Conservation (phyloP, 2,329 filamentous ascomycete species). For the Raffaelea ambrosiae region DNA sequence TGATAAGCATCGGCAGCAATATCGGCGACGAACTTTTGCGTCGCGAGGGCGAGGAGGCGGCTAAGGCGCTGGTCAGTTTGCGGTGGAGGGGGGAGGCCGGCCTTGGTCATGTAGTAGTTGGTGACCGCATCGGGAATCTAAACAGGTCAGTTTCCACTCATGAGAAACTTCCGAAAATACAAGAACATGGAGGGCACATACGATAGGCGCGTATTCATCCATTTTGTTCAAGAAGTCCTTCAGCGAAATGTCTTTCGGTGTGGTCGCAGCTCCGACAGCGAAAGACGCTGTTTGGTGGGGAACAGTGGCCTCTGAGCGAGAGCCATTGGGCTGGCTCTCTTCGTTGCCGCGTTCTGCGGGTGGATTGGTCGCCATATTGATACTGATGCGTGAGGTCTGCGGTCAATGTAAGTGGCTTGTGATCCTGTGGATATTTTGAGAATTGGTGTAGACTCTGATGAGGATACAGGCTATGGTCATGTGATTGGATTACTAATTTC, state of each 20-base stretch:
- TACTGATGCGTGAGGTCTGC: background rate
- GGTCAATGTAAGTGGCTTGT: background rate
- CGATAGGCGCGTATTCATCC: slow-evolving; percentile 96
- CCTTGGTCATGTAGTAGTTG: slow-evolving; percentile 94
- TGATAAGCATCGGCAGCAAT: slow-evolving; percentile 97
- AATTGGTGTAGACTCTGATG: too few species aligned
- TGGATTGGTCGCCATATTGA: slow-evolving; percentile 10
- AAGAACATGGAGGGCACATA: slow-evolving; percentile 27
- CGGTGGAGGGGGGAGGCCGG: slow-evolving; percentile 85
- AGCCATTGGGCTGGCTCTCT: slow-evolving; percentile 8
- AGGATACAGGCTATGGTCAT: too few species aligned
- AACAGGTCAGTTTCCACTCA: background rate
- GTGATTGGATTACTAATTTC: slow-evolving; percentile 3
- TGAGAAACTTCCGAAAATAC: background rate
- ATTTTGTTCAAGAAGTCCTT: slow-evolving; percentile 93
- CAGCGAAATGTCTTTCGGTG: slow-evolving; percentile 84
- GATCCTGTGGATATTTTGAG: too few species aligned
- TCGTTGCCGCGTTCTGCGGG: slow-evolving; percentile 1
- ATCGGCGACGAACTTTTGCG: slow-evolving; percentile 97
- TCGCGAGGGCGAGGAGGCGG: slow-evolving; percentile 90
- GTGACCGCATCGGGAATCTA: slow-evolving; percentile 98
- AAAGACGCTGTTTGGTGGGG: too few species aligned
- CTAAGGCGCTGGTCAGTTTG: slow-evolving; percentile 86
- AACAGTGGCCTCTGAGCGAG: background rate
- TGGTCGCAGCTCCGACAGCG: slow-evolving; percentile 19